These are phyloP conservation scores for Begonia peltatifolia DNA, from an alignment of 306 rosid species.

Conservation along the genomic window DNA sequence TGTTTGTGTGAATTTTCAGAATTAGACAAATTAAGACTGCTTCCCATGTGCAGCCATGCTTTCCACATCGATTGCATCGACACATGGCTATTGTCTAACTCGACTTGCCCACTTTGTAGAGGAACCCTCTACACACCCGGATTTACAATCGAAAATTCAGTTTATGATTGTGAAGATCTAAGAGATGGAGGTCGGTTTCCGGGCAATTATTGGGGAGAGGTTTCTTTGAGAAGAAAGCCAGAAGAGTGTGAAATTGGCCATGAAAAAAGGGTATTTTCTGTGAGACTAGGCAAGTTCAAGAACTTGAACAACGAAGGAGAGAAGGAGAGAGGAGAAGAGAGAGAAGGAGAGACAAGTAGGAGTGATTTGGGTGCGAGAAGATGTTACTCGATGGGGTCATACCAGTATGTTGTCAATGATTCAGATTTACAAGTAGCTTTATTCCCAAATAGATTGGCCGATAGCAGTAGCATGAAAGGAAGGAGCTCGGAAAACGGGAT, in stretches of 20 bases:
- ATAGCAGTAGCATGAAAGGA: constrained; percentile 11
- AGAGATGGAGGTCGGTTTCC: constrained; percentile 19
- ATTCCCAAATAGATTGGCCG: neutral
- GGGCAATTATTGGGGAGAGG: neutral
- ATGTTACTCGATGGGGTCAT: constrained; percentile 89
- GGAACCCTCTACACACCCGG: constrained; percentile 22
- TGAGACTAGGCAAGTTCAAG: constrained; percentile 73
- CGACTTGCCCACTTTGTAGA: constrained; percentile 90
- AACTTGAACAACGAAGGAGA: constrained; percentile 14
- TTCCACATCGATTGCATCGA: constrained; percentile 73
- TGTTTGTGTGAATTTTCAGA: constrained; percentile 58
- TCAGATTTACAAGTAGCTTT: constrained; percentile 37
- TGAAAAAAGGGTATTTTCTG: constrained; percentile 51
- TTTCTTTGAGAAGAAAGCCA: constrained; percentile 5
- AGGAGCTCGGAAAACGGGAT: constrained; percentile 2
- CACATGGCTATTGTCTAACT: constrained; percentile 78
- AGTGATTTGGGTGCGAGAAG: constrained; percentile 49
- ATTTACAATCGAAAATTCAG: constrained; percentile 21
- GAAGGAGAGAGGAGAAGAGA: constrained; percentile 17
- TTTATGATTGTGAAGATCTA: constrained; percentile 12
- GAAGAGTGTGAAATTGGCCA: constrained; percentile 17
- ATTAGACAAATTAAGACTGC: constrained; percentile 54
- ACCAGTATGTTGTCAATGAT: constrained; percentile 52
- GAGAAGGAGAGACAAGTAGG: constrained; percentile 14
- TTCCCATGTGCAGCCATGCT: constrained; percentile 75